These are phyloP conservation scores for Lantana camara DNA, from an alignment of 257 asterid species.

Conservation along the genomic window DNA sequence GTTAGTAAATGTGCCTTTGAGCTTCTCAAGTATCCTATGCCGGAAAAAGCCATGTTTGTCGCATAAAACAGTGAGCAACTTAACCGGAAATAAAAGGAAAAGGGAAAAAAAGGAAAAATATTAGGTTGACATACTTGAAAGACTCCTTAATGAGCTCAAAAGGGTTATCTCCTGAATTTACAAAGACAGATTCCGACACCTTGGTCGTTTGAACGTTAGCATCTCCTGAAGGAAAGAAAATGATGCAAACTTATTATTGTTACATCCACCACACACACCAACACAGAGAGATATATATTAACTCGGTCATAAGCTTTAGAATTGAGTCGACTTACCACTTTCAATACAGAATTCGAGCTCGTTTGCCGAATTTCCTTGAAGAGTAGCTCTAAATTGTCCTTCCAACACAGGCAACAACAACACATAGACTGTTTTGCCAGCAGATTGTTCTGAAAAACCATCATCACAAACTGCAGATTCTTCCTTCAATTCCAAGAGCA, in stretches of 20 bases:
- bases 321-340: no score
- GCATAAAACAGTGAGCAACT: no score
- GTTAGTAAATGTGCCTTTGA: conserved; percentile 55
- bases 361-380: conserved; percentile 52
- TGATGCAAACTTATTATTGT: no score
- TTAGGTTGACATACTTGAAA: conserved; percentile 41
- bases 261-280: no score
- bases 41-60: no score
- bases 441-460: conserved; percentile 14
- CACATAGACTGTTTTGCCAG: conserved; percentile 42
- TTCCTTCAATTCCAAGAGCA: conserved; percentile 52
- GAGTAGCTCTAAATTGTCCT: conserved; percentile 59
- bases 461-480: conserved; percentile 36
- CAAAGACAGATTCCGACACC: conserved; percentile 46
- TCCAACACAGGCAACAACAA: conserved; percentile 64
- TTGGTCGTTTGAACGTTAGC: conserved; percentile 38
- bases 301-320: no score
- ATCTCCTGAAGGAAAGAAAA: conserved; percentile 40
- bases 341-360: conserved; percentile 67
- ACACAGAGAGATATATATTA: no score
- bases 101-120: neutral
- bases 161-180: conserved; percentile 59
- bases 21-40: conserved; percentile 45
- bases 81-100: no score
- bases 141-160: conserved; percentile 60